These are phyloP conservation scores for Irpex rosettiformis DNA, from an alignment of 1,284 basidiomycete species.

Conservation along the genomic window DNA sequence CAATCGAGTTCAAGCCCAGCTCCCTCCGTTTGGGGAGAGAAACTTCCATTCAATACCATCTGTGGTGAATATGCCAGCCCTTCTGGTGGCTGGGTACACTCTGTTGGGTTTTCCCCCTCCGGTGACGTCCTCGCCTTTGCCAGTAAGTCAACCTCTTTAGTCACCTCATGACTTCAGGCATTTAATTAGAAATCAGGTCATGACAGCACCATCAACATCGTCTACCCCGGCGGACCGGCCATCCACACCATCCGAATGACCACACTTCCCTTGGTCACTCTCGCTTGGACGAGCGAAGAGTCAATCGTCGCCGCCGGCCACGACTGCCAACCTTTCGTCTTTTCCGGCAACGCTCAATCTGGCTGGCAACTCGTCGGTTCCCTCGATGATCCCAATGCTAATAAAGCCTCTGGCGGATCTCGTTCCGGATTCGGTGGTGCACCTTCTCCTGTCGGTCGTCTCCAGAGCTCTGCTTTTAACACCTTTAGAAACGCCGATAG, in stretches of 20 bases:
- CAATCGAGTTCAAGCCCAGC: slow-evolving; percentile 57
- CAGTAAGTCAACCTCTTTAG: slow-evolving; percentile 50
- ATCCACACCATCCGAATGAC: slow-evolving; percentile 73
- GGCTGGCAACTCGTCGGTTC: slow-evolving; percentile 82
- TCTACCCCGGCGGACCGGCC: slow-evolving; percentile 77
- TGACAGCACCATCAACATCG: slow-evolving; percentile 86
- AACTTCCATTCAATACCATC: slow-evolving; percentile 95
- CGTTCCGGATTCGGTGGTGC: slow-evolving; percentile 34
- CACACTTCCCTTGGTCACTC: slow-evolving; percentile 77
- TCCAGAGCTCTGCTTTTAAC: slow-evolving; percentile 95
- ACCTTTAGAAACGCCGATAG: slow-evolving; percentile 93
- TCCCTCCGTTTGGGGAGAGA: slow-evolving; percentile 94
- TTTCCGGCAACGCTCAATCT: slow-evolving; percentile 56
- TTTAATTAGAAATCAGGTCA: slow-evolving; percentile 54
- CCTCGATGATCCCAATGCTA: slow-evolving; percentile 73
- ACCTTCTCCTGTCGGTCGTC: slow-evolving; percentile 64
- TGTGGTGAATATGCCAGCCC: slow-evolving; percentile 92
- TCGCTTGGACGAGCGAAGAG: slow-evolving; percentile 83
- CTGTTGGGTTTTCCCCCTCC: slow-evolving; percentile 93
- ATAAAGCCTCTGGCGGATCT: slow-evolving; percentile 38
- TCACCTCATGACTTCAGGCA: background rate
- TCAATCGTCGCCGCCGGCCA: slow-evolving; percentile 90
- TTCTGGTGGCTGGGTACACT: slow-evolving; percentile 95
- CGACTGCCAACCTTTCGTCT: slow-evolving; percentile 94
- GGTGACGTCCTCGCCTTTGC: slow-evolving; percentile 92